phyloP scores from a whole-genome alignment of 2,329 filamentous ascomycete genomes.

The Rhynchosporium agropyri region DNA sequence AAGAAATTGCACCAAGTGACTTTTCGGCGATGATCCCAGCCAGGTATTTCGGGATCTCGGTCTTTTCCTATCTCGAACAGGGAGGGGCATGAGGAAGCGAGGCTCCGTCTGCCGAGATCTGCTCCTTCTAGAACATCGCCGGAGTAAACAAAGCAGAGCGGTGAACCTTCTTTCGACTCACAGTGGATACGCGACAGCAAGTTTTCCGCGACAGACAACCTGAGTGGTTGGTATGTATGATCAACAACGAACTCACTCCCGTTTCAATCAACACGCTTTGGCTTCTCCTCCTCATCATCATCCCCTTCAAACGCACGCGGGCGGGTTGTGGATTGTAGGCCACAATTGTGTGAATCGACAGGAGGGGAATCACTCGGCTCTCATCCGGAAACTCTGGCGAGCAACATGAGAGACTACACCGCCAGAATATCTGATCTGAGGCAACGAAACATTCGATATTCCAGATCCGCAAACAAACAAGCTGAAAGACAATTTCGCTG shows the following conservation, averaged over 20 bases:
- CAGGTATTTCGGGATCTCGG: constrained; percentile 18
- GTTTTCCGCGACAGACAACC: constrained; percentile 25
- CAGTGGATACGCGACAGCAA: constrained; percentile 20
- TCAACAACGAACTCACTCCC: constrained; percentile 7
- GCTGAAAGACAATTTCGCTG: constrained; percentile 8
- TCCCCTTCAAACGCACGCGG: constrained; percentile 16
- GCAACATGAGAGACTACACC: constrained; percentile 13
- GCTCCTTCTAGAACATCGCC: constrained; percentile 19
- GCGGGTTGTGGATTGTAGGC: neutral
- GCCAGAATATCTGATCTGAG: constrained; percentile 8
- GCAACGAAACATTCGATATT: neutral
- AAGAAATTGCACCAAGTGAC: neutral
- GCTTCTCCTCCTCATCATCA: constrained; percentile 5
- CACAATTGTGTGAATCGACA: neutral
- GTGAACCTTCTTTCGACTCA: constrained; percentile 32
- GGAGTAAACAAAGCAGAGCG: constrained; percentile 21
- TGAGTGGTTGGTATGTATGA: constrained; percentile 32
- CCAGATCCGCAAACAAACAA: constrained; percentile 11
- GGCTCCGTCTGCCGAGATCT: constrained; percentile 8
- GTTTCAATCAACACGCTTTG: neutral
- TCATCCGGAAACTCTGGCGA: constrained; percentile 18
- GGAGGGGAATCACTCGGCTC: constrained; percentile 8
- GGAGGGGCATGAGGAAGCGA: constrained; percentile 18
- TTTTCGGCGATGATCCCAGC: constrained; percentile 23
- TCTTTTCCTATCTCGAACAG: neutral